Conservation (phyloP, 192 early-diverging fungal species). For the Gigaspora rosea region DNA sequence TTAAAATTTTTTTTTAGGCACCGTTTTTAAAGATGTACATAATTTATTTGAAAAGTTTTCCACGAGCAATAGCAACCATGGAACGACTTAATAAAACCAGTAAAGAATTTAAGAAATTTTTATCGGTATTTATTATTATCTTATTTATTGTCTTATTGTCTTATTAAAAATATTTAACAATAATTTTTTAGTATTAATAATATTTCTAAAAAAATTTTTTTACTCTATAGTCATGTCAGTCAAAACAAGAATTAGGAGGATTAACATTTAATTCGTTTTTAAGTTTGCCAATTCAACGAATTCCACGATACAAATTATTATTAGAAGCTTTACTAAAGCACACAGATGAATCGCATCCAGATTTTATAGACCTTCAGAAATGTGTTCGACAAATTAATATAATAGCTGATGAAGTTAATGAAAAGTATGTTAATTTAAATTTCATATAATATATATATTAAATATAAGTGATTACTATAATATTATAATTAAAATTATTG, state of each 20-base stretch:
- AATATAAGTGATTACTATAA: background rate
- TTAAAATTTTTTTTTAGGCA: conserved; percentile 6
- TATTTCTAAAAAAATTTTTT: background rate
- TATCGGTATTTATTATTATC: conserved; percentile 19
- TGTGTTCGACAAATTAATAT: conserved; percentile 66
- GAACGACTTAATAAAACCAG: conserved; percentile 32
- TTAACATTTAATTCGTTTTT: conserved; percentile 71
- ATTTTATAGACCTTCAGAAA: conserved; percentile 59
- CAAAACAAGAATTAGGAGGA: conserved; percentile 21
- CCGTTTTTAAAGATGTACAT: conserved; percentile 85
- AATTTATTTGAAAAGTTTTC: conserved; percentile 84
- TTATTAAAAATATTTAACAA: too few species aligned
- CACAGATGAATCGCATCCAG: conserved; percentile 73
- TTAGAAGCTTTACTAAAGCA: conserved; percentile 69
- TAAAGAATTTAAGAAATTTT: conserved; percentile 30
- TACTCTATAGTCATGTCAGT: conserved; percentile 8
- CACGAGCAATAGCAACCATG: conserved; percentile 52
- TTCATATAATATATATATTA: background rate
- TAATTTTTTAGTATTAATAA: background rate
- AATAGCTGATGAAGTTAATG: conserved; percentile 81
- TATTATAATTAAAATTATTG: background rate
- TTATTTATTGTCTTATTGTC: background rate
- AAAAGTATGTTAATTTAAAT: conserved; percentile 38
- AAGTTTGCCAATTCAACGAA: conserved; percentile 85
- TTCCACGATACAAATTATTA: conserved; percentile 87